Evolutionary conservation across 2,329 filamentous ascomycete genomes (phyloP).

Genomic region (Verticillium nubilum): DNA sequence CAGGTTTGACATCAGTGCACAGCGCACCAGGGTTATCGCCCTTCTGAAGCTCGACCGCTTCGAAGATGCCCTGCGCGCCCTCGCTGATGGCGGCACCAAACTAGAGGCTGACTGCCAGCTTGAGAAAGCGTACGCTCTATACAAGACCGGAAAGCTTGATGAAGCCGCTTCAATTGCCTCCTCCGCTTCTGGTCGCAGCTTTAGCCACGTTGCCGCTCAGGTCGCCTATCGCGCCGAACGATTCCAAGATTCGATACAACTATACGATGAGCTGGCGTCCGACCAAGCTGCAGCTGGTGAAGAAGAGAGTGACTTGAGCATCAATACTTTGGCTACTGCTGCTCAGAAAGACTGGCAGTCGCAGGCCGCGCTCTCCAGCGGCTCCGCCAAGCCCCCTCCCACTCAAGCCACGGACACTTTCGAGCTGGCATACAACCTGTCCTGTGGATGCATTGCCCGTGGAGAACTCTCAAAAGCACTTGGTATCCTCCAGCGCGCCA

Average conservation of each 20-base stretch:
- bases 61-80: slow-evolving; percentile 65
- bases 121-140: slow-evolving; percentile 77
- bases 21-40: slow-evolving; percentile 67
- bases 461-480: slow-evolving; percentile 61
- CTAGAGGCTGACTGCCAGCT: slow-evolving; percentile 57
- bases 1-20: slow-evolving; percentile 53
- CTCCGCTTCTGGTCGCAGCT: slow-evolving; percentile 14
- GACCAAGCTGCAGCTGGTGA: slow-evolving; percentile 37
- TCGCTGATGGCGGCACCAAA: slow-evolving; percentile 57
- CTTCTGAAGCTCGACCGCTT: slow-evolving; percentile 79
- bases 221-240: slow-evolving; percentile 69
- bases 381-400: slow-evolving; percentile 15
- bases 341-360: slow-evolving; percentile 70
- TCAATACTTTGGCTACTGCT: slow-evolving; percentile 68
- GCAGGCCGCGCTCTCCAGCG: slow-evolving; percentile 31
- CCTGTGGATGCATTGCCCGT: slow-evolving; percentile 65
- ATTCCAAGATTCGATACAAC: slow-evolving; percentile 59
- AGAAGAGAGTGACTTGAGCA: slow-evolving; percentile 69
- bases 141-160: slow-evolving; percentile 66
- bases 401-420: slow-evolving; percentile 53
- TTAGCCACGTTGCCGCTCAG: slow-evolving; percentile 55
- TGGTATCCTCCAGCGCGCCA: slow-evolving; percentile 63
- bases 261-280: slow-evolving; percentile 56
- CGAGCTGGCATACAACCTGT: slow-evolving; percentile 76
- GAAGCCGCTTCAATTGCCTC: slow-evolving; percentile 41